Conservation (phyloP, 495 filamentous ascomycete species). For the Aspergillus campestris region DNA sequence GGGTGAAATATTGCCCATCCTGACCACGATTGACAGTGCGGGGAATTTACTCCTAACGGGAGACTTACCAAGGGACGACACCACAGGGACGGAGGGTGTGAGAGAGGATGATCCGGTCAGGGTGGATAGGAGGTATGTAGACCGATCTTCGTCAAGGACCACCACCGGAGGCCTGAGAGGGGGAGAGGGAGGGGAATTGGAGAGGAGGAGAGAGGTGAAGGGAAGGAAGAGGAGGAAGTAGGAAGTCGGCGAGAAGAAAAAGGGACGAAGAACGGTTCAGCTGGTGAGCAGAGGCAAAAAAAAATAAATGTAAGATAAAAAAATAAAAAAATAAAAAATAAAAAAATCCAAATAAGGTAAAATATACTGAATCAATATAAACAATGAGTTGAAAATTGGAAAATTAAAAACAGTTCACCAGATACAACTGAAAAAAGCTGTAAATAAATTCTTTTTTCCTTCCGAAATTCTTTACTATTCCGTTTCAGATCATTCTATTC, state of each 20-base stretch:
- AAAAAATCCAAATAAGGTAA: neutral
- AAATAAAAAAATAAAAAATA: constrained; percentile 9
- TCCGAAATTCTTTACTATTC: too few species aligned
- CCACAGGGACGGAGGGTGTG: too few species aligned
- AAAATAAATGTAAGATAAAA: constrained; percentile 2
- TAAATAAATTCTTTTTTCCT: too few species aligned
- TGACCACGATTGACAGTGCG: too few species aligned
- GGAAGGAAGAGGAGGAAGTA: constrained; percentile 2
- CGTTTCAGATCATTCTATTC: too few species aligned
- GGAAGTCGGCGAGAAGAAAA: constrained; percentile 1
- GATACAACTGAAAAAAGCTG: neutral
- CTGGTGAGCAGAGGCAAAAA: neutral
- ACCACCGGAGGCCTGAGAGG: constrained; percentile 3
- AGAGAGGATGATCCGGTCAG: too few species aligned
- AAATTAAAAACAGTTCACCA: constrained; percentile 6
- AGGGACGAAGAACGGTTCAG: neutral
- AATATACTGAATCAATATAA: too few species aligned
- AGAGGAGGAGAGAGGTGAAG: constrained; percentile 6
- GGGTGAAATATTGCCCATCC: too few species aligned
- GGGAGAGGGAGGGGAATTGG: neutral
- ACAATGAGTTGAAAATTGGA: neutral
- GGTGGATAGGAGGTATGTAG: too few species aligned
- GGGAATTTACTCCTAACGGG: too few species aligned
- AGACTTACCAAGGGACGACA: too few species aligned
- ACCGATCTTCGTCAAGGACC: neutral